Conservation (phyloP, 257 asterid species). For the Orobanche coerulescens region DNA sequence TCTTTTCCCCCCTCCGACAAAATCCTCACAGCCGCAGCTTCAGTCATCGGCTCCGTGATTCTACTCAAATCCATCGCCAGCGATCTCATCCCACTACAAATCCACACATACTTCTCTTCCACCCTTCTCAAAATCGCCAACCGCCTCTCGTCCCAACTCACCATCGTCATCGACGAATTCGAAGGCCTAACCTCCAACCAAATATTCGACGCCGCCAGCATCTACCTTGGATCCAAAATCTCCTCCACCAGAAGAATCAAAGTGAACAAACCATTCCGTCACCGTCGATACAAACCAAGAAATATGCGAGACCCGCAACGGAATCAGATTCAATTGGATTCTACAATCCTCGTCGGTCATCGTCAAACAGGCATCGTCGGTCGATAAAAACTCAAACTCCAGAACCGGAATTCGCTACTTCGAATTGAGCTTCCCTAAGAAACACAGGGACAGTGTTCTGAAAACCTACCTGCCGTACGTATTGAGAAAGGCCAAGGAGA, state of each 20-base stretch:
- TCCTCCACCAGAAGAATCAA: slow-evolving; percentile 48
- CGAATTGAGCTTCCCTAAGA: slow-evolving; percentile 53
- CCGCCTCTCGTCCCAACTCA: slow-evolving; percentile 45
- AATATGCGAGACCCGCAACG: slow-evolving; percentile 31
- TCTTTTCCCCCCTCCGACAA: slow-evolving; percentile 34
- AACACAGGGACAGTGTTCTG: slow-evolving; percentile 37
- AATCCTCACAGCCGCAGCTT: slow-evolving; percentile 45
- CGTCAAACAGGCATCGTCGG: slow-evolving; percentile 21
- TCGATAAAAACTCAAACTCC: slow-evolving; percentile 13
- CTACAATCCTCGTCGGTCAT: slow-evolving; percentile 34
- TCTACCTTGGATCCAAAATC: slow-evolving; percentile 48
- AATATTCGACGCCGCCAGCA: slow-evolving; percentile 45
- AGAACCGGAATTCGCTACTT: slow-evolving; percentile 37
- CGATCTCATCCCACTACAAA: slow-evolving; percentile 42
- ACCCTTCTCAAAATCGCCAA: slow-evolving; percentile 28
- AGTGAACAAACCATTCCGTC: slow-evolving; percentile 47
- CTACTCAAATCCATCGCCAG: slow-evolving; percentile 43
- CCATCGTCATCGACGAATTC: slow-evolving; percentile 53
- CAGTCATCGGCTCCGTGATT: slow-evolving; percentile 37
- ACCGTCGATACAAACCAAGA: slow-evolving; percentile 54
- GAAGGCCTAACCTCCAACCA: slow-evolving; percentile 63
- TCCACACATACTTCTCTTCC: slow-evolving; percentile 40
- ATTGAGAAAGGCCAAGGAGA: slow-evolving; percentile 39
- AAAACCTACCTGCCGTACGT: slow-evolving; percentile 41
- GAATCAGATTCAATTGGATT: slow-evolving; percentile 41